Conservation (phyloP, 2,329 filamentous ascomycete genomes). For the Tolypocladium amazonense region DNA sequence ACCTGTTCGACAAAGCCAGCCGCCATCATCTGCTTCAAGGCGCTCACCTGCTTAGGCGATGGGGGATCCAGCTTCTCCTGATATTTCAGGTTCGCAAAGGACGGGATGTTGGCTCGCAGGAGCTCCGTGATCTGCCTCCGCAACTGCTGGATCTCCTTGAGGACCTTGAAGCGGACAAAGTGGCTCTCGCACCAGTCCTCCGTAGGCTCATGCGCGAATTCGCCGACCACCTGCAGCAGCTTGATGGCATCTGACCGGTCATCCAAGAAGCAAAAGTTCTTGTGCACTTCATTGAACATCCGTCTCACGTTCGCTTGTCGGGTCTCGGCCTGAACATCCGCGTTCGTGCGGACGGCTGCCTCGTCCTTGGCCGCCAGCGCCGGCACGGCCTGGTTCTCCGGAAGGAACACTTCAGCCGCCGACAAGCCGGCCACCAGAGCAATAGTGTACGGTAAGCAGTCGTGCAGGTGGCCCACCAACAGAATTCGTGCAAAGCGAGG, state of each 20-base stretch:
- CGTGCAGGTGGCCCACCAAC: slow-evolving; percentile 73
- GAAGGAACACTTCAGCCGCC: slow-evolving; percentile 77
- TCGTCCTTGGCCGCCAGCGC: slow-evolving; percentile 35
- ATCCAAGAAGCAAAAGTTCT: slow-evolving; percentile 70
- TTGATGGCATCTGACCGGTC: slow-evolving; percentile 83
- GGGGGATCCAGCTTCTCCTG: slow-evolving; percentile 47
- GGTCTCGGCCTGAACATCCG: slow-evolving; percentile 62
- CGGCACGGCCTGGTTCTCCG: slow-evolving; percentile 66
- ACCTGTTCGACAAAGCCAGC: slow-evolving; percentile 92
- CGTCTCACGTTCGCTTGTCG: slow-evolving; percentile 52
- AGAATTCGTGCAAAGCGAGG: slow-evolving; percentile 88
- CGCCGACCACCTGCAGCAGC: slow-evolving; percentile 76
- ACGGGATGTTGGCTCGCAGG: slow-evolving; percentile 62
- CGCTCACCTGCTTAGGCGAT: slow-evolving; percentile 58
- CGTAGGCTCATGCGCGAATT: slow-evolving; percentile 65
- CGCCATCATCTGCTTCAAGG: slow-evolving; percentile 83
- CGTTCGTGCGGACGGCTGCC: slow-evolving; percentile 45
- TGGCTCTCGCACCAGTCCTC: slow-evolving; percentile 70
- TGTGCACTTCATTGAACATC: slow-evolving; percentile 60
- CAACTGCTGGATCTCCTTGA: slow-evolving; percentile 77
- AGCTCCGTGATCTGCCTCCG: slow-evolving; percentile 75
- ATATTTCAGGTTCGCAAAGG: slow-evolving; percentile 46
- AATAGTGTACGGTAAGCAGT: slow-evolving; percentile 76
- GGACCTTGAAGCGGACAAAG: slow-evolving; percentile 79
- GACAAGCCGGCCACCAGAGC: slow-evolving; percentile 82